Evolutionary conservation across 306 rosid species (phyloP).

Genomic region (Sicyos baderoa): DNA sequence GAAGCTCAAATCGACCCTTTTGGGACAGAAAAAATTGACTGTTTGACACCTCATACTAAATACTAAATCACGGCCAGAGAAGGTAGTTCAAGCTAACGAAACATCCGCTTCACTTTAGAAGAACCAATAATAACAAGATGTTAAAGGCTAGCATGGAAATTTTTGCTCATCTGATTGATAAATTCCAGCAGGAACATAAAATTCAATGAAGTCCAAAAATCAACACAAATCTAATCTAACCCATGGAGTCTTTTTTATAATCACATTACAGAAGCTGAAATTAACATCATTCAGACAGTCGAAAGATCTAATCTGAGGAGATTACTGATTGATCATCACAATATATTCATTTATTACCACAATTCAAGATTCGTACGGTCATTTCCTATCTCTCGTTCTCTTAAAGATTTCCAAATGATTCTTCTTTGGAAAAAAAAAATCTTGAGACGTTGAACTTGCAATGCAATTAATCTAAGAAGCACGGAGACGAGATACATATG

Average conservation of each 20-base stretch:
- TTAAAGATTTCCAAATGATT: background rate
- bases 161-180: background rate
- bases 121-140: background rate
- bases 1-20: background rate
- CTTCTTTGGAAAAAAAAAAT: no score
- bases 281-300: conserved; percentile 5
- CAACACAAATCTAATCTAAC: background rate
- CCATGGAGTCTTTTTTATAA: background rate
- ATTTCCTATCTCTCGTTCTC: background rate
- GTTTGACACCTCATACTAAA: background rate
- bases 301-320: background rate
- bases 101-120: background rate
- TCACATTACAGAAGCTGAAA: background rate
- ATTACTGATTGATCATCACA: background rate
- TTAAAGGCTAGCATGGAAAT: background rate
- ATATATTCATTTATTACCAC: background rate
- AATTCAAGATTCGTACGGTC: background rate
- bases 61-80: background rate
- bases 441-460: no score
- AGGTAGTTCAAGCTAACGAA: background rate
- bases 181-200: background rate
- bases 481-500: no score
- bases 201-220: background rate
- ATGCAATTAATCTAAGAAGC: no score
- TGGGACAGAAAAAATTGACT: background rate